Evolutionary conservation across 1,284 basidiomycete species (phyloP), one percentile per base, ranked within the genome.

Genomic region (Kwoniella shivajii): DNA sequence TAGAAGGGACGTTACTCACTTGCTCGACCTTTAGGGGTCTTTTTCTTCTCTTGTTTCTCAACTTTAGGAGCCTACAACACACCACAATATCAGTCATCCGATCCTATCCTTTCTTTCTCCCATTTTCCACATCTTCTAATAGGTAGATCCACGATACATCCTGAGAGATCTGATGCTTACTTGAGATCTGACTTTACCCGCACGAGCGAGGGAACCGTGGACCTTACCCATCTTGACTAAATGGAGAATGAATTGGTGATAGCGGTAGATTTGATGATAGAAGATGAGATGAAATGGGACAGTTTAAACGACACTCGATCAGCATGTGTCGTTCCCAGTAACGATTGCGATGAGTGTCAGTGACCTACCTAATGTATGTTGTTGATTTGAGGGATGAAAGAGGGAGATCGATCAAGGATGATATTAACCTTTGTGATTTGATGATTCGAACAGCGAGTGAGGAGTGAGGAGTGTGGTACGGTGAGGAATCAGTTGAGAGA

Each of bases 171-270:
- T 33, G 33, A 54, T 54, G 69, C 69, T 66, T 65, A 76, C 74
- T 82, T 96, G 92, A 73, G 89, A 91, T 84, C 92, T 96, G 86
- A 98, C 94, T 88, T 98, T 97, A 82, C 93, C 94, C 81, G 93
- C 94, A 87, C 95, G 94, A 82, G 94, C 94, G 83, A 98, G 92
- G 79, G 94, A 97, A 82, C 95, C 94, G 90, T 98, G 94, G 83
- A 97, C 95, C 78, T 83, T 82, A 74, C 82, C 82, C 82, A 82
- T 83, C 48, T 59, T 77, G 75, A 60, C 65, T 72, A 55, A 56
- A 53, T 7, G 48, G 24, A 50, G 51, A n/a, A 18, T 37, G 30
- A 18, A 39, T 46, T 24, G 34, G 24, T 18, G 24, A 26, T 20
- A 26, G 14, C 2, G 46, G 24, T 37, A 24, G n/a, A 24, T 27